Base-by-base conservation (phyloP, 768 basidiomycete species). In the Lactarius psammicola region DNA sequence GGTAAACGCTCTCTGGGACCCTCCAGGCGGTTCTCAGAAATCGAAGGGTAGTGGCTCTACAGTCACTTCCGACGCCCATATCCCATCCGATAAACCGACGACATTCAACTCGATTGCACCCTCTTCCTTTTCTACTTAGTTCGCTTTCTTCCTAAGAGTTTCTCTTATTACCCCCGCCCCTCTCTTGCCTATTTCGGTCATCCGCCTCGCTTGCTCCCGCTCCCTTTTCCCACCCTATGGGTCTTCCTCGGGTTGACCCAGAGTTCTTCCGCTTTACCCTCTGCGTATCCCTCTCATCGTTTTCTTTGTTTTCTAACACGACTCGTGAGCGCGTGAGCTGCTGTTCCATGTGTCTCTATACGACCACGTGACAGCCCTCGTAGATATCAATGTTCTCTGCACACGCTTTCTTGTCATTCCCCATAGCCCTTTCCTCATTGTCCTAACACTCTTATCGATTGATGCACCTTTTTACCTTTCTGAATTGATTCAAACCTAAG, bases 391-490 rank as follows among this genome's bases (percentile, higher is more conserved):
- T 13, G 36, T 54, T 2, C 36, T 54, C 36, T 23, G n/a, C n/a
- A 15, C n/a, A 49, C 8, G 9, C 13, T 40, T 38, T 30, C 26
- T 31, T 8, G 44, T 34, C 18, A 20, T 46, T 46, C n/a, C n/a
- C 30, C 2, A 5, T 20, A 33, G 8, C 30, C n/a, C 28, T 40
- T 31, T 28, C 26, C 13, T 13, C 10, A 23, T 49, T 26, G n/a
- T 49, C 31, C 11, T 28, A n/a, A 42, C 18, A 4, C 23, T 54
- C 61, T 67, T 63, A 67, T 67, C 66, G 61, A 66, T 62, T 3
- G n/a, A 36, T 56, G n/a, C 57, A 53, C n/a, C 10, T 34, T 59
- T 58, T 53, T 57, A 28, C 57, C 51, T 66, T 61, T 62, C 46
- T 49, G 60, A 62, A 61, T 30, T 55, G 31, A 15, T 42, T 18